phyloP scores from a whole-genome alignment of 495 filamentous ascomycete genomes.

The Neurospora terricola region DNA sequence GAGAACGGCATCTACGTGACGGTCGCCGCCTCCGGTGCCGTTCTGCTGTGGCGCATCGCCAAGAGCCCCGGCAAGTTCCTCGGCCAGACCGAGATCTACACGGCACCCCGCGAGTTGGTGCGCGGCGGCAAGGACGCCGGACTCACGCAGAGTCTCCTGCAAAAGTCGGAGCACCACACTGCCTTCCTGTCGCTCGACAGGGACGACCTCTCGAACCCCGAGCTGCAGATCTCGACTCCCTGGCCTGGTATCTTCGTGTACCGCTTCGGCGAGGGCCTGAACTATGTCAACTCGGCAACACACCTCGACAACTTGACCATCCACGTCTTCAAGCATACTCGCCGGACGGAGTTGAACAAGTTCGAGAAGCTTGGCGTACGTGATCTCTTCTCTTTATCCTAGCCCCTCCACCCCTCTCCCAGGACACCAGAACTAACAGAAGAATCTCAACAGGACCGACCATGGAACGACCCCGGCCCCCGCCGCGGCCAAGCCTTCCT shows the following conservation, averaged over 20 bases:
- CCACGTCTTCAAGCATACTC: slow-evolving; percentile 32
- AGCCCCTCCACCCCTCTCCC: neutral
- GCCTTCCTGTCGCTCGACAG: slow-evolving; percentile 34
- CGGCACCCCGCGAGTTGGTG: slow-evolving; percentile 5
- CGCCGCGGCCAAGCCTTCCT: slow-evolving; percentile 39
- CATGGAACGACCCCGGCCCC: slow-evolving; percentile 86
- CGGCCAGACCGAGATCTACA: slow-evolving; percentile 19
- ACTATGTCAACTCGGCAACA: slow-evolving; percentile 40
- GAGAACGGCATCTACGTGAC: slow-evolving; percentile 45
- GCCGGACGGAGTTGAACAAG: slow-evolving; percentile 25
- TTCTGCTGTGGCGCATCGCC: slow-evolving; percentile 38
- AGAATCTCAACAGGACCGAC: slow-evolving; percentile 24
- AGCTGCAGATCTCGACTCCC: slow-evolving; percentile 27
- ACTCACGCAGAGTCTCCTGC: neutral
- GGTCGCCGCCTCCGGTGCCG: slow-evolving; percentile 28
- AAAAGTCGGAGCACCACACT: slow-evolving; percentile 12
- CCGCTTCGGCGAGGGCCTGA: slow-evolving; percentile 42
- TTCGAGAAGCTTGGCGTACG: slow-evolving; percentile 32
- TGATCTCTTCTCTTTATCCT: neutral
- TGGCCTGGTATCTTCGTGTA: slow-evolving; percentile 43
- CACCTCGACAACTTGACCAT: slow-evolving; percentile 37
- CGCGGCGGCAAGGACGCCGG: slow-evolving; percentile 5
- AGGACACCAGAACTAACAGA: slow-evolving; percentile 2
- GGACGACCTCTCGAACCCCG: slow-evolving; percentile 33
- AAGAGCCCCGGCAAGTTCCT: slow-evolving; percentile 35